Evolutionary conservation across 2,329 filamentous ascomycete genomes (phyloP), one percentile per base, ranked within the genome.

Genomic region (Scedosporium dehoogii): DNA sequence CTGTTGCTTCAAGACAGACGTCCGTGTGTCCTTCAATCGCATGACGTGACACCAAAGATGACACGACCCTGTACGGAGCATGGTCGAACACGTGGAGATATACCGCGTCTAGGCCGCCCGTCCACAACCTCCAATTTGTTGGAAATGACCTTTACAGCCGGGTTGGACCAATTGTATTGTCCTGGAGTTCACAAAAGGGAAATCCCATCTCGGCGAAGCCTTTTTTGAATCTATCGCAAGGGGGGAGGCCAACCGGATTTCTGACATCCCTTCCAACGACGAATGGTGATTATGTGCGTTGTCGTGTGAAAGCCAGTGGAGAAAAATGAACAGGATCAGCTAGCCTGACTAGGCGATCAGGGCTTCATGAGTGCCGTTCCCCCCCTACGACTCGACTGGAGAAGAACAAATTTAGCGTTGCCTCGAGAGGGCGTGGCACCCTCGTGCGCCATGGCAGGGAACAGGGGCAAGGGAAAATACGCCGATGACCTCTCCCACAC

Each of bases 371-470:
- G 25, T 61, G 59, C 59, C 59, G 48, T 61, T 18, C 46, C 25
- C 42, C 59, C 48, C 23, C 21, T 21, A 10, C 48, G 16, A 41
- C 27, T 27, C 42, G 23, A 60, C 59, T 60, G 44, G 44, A 60
- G 59, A 44, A 60, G 59, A 51, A 41, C 23, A 41, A 29, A 60
- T 51, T 60, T 60, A 60, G 59, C 59, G 59, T 60, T 44, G 23
- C 44, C 44, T 60, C 25, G 51, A 53, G 33, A 27, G 27, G 59
- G 44, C 41, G 59, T 60, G 59, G 59, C 44, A 44, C 42, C 41
- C 27, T 6, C 53, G 21, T 23, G 44, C 53, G 21, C 53, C 21
- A 23, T 56, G 46, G 23, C 59, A 53, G 38, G 58, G 58, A 46
- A 59, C 58, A 46, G 59, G 59, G 59, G 18, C 41, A 18, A 14